Evolutionary conservation across 73 alveolate genomes (phyloP).

Genomic region (Paramecium caudatum): DNA sequence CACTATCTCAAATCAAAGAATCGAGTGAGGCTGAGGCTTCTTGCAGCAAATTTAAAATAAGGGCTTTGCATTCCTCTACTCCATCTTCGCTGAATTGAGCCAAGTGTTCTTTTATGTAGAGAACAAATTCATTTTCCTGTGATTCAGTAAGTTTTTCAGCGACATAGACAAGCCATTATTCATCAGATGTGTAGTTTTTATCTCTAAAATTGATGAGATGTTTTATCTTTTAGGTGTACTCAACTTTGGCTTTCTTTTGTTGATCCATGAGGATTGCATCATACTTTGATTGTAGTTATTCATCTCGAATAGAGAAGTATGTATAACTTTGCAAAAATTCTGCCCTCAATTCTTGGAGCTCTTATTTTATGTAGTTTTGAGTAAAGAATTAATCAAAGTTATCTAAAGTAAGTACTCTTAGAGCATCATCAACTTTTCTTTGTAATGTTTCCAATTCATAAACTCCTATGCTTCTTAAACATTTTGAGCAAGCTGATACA

Average conservation of each 20-base stretch:
- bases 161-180: conserved; percentile 18
- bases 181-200: conserved; percentile 44
- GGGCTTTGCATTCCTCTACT: conserved; percentile 2
- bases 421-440: conserved; percentile 51
- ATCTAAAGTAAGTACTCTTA: conserved; percentile 1
- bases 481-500: conserved; percentile 8
- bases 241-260: neutral
- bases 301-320: conserved; percentile 35
- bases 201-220: conserved; percentile 21
- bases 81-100: conserved; percentile 22
- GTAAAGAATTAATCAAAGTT: conserved; percentile 24
- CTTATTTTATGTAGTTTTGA: neutral
- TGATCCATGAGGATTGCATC: neutral
- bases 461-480: conserved; percentile 1
- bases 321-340: neutral
- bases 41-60: neutral
- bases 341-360: neutral
- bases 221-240: neutral
- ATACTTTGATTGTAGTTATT: neutral
- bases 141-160: conserved; percentile 35
- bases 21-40: neutral
- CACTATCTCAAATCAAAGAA: conserved; percentile 46
- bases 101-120: conserved; percentile 10
- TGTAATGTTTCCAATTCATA: conserved; percentile 19
- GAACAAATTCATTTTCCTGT: conserved; percentile 27